Evolutionary conservation across 129 eudicot species (phyloP).

Genomic region (Erigeron canadensis): DNA sequence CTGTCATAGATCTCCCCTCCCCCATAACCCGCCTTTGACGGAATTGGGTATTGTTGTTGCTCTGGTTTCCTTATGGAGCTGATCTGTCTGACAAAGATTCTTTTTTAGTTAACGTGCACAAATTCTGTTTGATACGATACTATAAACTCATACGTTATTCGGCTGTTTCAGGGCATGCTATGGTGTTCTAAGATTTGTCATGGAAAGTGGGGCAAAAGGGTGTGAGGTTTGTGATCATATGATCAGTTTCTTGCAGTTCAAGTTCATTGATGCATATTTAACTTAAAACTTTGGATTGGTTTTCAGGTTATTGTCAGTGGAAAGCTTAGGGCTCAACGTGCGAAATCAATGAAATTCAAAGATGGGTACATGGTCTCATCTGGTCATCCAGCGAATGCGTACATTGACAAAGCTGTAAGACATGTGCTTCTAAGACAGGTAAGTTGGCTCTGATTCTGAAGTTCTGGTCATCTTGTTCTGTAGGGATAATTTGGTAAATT

Average conservation of each 20-base stretch:
- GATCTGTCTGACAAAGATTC: no score
- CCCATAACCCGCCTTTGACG: no score
- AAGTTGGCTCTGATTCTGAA: no score
- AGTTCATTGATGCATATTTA: neutral
- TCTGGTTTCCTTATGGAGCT: no score
- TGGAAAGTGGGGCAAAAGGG: constrained; percentile 71
- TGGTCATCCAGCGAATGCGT: constrained; percentile 64
- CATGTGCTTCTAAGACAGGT: constrained; percentile 70
- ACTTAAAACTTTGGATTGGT: neutral
- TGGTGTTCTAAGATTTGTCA: constrained; percentile 61
- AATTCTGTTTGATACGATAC: neutral
- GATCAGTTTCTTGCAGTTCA: neutral
- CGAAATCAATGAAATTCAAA: constrained; percentile 66
- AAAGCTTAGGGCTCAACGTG: constrained; percentile 68
- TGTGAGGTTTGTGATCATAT: constrained; percentile 47
- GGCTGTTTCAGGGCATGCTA: constrained; percentile 51
- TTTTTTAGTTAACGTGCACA: neutral
- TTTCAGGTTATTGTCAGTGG: constrained; percentile 66
- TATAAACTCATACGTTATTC: neutral
- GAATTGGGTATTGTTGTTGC: no score
- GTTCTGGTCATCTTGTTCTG: no score
- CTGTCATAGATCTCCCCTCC: no score
- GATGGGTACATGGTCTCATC: constrained; percentile 71
- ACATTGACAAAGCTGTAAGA: constrained; percentile 64
- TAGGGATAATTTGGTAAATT: no score